phyloP scores from a whole-genome alignment of 2,329 filamentous ascomycete genomes.

The Pseudogymnoascus sp. region DNA sequence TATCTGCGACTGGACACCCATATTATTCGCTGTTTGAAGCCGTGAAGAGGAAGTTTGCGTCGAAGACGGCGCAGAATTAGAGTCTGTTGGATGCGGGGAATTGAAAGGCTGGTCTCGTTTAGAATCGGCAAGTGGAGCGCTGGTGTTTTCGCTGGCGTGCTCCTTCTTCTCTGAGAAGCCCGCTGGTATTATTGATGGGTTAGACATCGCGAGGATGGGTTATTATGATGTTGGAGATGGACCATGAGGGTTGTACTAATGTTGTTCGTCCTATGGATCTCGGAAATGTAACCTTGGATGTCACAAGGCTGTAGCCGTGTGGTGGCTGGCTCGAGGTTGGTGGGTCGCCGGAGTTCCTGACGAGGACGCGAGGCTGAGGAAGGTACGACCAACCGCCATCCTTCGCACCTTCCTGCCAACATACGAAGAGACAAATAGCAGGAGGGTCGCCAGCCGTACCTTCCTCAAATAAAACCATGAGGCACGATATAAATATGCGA shows the following conservation, averaged over 20 bases:
- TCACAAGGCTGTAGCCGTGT: neutral
- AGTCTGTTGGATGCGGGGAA: neutral
- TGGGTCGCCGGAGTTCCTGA: neutral
- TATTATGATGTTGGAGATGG: neutral
- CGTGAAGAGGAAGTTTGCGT: neutral
- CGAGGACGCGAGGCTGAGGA: neutral
- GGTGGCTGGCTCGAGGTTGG: neutral
- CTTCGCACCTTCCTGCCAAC: neutral
- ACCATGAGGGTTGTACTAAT: neutral
- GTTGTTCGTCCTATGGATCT: neutral
- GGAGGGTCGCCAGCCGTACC: too few species aligned
- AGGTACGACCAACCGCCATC: neutral
- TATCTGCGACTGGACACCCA: neutral
- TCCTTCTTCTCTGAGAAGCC: neutral
- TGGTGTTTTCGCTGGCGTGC: neutral
- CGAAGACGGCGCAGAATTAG: neutral
- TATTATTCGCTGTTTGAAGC: neutral
- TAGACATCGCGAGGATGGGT: neutral
- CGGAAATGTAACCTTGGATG: constrained; percentile 3
- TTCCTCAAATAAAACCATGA: neutral
- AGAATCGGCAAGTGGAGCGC: constrained; percentile 3
- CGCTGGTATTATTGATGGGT: neutral
- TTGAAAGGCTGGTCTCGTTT: constrained; percentile 1
- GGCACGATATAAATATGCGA: neutral
- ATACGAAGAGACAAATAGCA: neutral